phyloP scores from a whole-genome alignment of 2,329 filamentous ascomycete species.

The Calonectria pseudoturangicola region DNA sequence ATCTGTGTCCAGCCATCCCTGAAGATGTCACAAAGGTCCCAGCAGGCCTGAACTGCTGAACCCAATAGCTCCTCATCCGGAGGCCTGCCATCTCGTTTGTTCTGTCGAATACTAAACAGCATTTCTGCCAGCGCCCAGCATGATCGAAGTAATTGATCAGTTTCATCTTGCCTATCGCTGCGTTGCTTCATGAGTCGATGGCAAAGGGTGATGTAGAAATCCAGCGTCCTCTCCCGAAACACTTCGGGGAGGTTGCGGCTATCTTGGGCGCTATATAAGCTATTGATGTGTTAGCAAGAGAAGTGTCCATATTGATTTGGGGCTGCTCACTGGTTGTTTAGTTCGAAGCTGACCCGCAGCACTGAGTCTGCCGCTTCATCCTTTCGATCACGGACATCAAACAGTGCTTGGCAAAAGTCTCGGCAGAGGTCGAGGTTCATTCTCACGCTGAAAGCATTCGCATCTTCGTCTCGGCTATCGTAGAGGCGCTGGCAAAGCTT shows the following conservation, averaged over 20 bases:
- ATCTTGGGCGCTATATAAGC: slow-evolving; percentile 93
- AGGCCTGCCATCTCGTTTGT: slow-evolving; percentile 81
- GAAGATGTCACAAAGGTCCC: slow-evolving; percentile 96
- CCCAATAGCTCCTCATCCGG: slow-evolving; percentile 89
- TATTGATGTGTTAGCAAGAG: slow-evolving; percentile 58
- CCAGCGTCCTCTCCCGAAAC: slow-evolving; percentile 91
- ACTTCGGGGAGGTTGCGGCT: slow-evolving; percentile 85
- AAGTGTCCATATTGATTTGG: slow-evolving; percentile 2
- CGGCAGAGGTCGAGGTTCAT: slow-evolving; percentile 90
- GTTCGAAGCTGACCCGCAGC: slow-evolving; percentile 92
- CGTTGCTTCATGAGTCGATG: slow-evolving; percentile 98
- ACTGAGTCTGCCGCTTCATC: slow-evolving; percentile 91
- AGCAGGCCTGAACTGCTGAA: slow-evolving; percentile 93
- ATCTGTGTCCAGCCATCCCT: slow-evolving; percentile 93
- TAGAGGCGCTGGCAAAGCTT: slow-evolving; percentile 93
- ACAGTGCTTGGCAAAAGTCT: slow-evolving; percentile 93
- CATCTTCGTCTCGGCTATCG: slow-evolving; percentile 83
- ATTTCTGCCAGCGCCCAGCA: slow-evolving; percentile 96
- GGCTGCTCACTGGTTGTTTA: slow-evolving; percentile 86
- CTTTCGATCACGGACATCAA: slow-evolving; percentile 86
- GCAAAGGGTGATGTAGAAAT: slow-evolving; percentile 95
- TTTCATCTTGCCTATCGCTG: slow-evolving; percentile 85
- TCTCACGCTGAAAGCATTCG: slow-evolving; percentile 79
- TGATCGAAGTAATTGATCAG: slow-evolving; percentile 87
- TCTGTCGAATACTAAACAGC: slow-evolving; percentile 92